Percentiles rank a stretch among this genome's conserved stretches.
These are phyloP conservation scores for Aureobasidium vineae DNA, from an alignment of 2,329 filamentous ascomycete species.

Conservation along the genomic window DNA sequence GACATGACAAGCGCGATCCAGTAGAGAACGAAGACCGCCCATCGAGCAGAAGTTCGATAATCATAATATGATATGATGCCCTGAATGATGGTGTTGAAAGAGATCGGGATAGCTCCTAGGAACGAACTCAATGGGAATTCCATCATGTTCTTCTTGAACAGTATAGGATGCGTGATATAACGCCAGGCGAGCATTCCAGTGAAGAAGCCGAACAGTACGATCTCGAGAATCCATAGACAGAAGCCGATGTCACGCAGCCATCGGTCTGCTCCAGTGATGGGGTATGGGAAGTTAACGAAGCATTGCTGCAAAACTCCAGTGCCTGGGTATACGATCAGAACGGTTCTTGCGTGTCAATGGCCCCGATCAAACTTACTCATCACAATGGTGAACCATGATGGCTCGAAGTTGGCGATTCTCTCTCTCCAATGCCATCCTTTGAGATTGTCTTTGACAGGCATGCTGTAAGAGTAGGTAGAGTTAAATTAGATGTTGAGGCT, in stretches of 20 bases:
- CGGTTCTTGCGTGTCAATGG: not conserved
- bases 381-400: slow-evolving; percentile 33
- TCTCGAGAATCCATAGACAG: slow-evolving; percentile 33
- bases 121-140: slow-evolving; percentile 33
- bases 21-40: slow-evolving; percentile 31
- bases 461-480: not conserved
- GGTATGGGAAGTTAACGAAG: slow-evolving; percentile 32
- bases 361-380: slow-evolving; percentile 28
- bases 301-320: slow-evolving; percentile 29
- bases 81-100: slow-evolving; percentile 32
- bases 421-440: slow-evolving; percentile 28
- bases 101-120: slow-evolving; percentile 32
- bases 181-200: slow-evolving; percentile 27
- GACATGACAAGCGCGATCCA: slow-evolving; percentile 32
- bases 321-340: slow-evolving; percentile 3
- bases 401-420: slow-evolving; percentile 31
- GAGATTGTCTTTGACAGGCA: slow-evolving; percentile 1
- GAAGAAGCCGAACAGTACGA: slow-evolving; percentile 33
- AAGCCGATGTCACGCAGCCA: slow-evolving; percentile 32
- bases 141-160: slow-evolving; percentile 29
- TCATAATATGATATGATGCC: slow-evolving; percentile 33
- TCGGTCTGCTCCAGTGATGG: slow-evolving; percentile 24
- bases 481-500: not conserved
- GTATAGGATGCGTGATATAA: slow-evolving; percentile 29
- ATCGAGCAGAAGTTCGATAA: slow-evolving; percentile 28